These are phyloP conservation scores for Aspergillus puulaauensis DNA, from an alignment of 2,329 filamentous ascomycete genomes.

Conservation along the genomic window DNA sequence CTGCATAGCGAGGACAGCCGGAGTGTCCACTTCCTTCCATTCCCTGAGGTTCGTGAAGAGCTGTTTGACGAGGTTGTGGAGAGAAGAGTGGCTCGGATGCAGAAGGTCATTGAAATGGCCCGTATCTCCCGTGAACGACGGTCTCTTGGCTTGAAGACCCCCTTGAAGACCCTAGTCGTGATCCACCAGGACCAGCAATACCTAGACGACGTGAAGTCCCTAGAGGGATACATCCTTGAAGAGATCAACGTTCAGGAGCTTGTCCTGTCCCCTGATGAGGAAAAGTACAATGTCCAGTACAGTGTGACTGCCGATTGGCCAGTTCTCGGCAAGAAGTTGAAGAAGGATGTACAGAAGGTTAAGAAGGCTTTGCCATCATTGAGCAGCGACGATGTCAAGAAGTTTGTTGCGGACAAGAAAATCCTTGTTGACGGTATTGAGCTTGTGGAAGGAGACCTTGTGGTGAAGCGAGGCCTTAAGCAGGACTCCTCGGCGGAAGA, in stretches of 20 bases:
- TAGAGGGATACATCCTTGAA: constrained; percentile 85
- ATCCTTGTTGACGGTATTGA: constrained; percentile 84
- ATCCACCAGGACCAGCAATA: constrained; percentile 82
- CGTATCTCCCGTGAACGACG: constrained; percentile 83
- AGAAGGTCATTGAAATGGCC: constrained; percentile 88
- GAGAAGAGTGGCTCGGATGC: constrained; percentile 85
- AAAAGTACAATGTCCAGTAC: constrained; percentile 88
- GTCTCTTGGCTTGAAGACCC: constrained; percentile 83
- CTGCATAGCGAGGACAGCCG: constrained; percentile 70
- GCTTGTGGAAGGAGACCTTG: constrained; percentile 77
- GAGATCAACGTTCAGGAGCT: constrained; percentile 89
- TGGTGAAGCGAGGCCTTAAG: constrained; percentile 75
- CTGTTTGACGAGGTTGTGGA: constrained; percentile 86
- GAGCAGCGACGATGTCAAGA: constrained; percentile 76
- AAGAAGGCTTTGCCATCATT: constrained; percentile 84
- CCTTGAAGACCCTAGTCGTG: constrained; percentile 83
- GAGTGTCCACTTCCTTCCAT: constrained; percentile 89
- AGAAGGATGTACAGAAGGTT: constrained; percentile 88
- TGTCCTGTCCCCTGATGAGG: constrained; percentile 80
- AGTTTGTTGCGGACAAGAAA: constrained; percentile 69
- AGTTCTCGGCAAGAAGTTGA: constrained; percentile 91
- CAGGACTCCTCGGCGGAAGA: constrained; percentile 69
- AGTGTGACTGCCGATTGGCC: constrained; percentile 91
- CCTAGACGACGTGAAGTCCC: constrained; percentile 78
- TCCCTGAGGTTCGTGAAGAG: constrained; percentile 84